These are phyloP conservation scores for Suillus subaureus DNA, from an alignment of 768 basidiomycete genomes.

Conservation along the genomic window DNA sequence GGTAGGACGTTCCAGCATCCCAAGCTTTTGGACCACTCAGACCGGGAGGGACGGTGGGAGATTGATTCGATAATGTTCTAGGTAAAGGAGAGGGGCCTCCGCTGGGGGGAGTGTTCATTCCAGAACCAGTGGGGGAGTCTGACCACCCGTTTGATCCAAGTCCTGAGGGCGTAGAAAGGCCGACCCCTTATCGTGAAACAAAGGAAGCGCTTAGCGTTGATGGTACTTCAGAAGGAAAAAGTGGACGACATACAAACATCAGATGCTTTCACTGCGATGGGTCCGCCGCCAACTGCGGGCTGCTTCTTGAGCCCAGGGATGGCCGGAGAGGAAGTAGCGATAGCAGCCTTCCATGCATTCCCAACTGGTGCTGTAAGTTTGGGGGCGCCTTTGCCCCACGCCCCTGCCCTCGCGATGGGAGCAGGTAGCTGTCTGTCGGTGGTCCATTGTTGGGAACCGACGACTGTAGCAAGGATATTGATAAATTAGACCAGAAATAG, in stretches of 20 bases:
- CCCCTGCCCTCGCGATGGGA: slow-evolving; percentile 12
- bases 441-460: slow-evolving; percentile 30
- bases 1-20: slow-evolving; percentile 12
- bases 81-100: slow-evolving; percentile 9
- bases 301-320: slow-evolving; percentile 8
- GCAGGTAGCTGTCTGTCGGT: slow-evolving; percentile 17
- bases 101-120: slow-evolving; percentile 19
- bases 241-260: slow-evolving; percentile 30
- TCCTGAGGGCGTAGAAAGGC: not conserved
- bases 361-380: slow-evolving; percentile 24
- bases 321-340: slow-evolving; percentile 11
- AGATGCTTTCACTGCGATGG: slow-evolving; percentile 26
- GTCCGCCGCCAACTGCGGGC: slow-evolving; percentile 32
- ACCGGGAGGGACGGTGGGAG: slow-evolving; percentile 15
- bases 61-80: slow-evolving; percentile 5
- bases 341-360: slow-evolving; percentile 20
- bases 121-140: slow-evolving; percentile 17
- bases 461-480: slow-evolving; percentile 21
- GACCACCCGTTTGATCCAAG: slow-evolving; percentile 19
- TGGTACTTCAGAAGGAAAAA: too few relatives aligned
- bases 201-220: not conserved
- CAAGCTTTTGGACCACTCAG: slow-evolving; percentile 14
- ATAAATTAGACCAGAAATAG: slow-evolving; percentile 10
- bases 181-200: not conserved
- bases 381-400: slow-evolving; percentile 23